phyloP scores from a whole-genome alignment of 2,329 filamentous ascomycete species.

The Ciborinia camelliae region DNA sequence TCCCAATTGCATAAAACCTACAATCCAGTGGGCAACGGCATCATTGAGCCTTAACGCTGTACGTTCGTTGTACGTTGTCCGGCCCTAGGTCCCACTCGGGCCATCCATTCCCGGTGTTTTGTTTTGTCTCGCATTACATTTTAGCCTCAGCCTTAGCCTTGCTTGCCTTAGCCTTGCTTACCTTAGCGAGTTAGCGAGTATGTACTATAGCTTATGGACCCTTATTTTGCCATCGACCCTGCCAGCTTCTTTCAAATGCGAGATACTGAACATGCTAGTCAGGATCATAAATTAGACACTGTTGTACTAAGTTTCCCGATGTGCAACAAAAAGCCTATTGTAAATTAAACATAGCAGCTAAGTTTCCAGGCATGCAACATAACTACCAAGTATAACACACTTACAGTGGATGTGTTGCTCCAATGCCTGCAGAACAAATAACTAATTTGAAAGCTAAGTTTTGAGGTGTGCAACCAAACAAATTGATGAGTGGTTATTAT shows the following conservation, averaged over 20 bases:
- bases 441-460: slow-evolving; percentile 7
- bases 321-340: neutral
- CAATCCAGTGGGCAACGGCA: neutral
- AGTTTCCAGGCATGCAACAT: neutral
- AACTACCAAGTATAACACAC: too few species aligned
- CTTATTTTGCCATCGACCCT: neutral
- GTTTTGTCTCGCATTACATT: neutral
- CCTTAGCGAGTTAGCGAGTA: neutral
- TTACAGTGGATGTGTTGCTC: neutral
- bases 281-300: neutral
- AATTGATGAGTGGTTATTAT: neutral
- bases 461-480: slow-evolving; percentile 18
- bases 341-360: slow-evolving; percentile 1
- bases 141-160: slow-evolving; percentile 4
- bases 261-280: neutral
- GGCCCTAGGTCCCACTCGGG: neutral
- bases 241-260: neutral
- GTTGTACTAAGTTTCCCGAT: slow-evolving; percentile 1
- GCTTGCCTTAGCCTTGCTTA: neutral
- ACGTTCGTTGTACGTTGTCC: too few species aligned
- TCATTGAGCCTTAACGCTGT: slow-evolving; percentile 5
- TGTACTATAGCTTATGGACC: too few species aligned
- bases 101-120: neutral
- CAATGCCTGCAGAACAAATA: neutral
- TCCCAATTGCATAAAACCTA: neutral